Conservation (phyloP, 805 yeast species). For the Candida broadrunensis region DNA sequence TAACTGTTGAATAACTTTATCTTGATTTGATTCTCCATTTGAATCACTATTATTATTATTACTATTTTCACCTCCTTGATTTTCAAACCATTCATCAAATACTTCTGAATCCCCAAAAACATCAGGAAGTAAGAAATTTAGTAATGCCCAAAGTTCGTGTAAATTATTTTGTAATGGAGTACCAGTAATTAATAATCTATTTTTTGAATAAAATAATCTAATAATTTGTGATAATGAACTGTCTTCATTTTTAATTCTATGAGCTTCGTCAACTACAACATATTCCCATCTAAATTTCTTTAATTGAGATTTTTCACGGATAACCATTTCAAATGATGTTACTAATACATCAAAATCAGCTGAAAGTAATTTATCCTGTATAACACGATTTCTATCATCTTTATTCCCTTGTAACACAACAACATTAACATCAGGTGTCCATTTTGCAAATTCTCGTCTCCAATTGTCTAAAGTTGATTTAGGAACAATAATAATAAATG, state of each 20-base stretch:
- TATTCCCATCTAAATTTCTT: constrained; percentile 91
- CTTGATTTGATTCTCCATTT: constrained; percentile 52
- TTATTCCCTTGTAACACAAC: constrained; percentile 87
- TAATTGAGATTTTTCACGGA: constrained; percentile 78
- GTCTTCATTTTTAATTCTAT: constrained; percentile 92
- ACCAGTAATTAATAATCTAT: constrained; percentile 86
- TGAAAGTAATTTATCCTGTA: constrained; percentile 56
- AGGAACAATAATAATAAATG: constrained; percentile 88
- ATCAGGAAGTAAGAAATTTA: constrained; percentile 89
- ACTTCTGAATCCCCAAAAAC: constrained; percentile 88
- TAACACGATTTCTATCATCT: constrained; percentile 64
- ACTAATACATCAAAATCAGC: constrained; percentile 87
- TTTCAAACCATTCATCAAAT: constrained; percentile 90
- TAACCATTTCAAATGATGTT: constrained; percentile 91
- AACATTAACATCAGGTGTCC: constrained; percentile 94
- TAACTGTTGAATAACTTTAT: constrained; percentile 79
- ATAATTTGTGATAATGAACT: constrained; percentile 90
- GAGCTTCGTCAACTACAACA: constrained; percentile 93
- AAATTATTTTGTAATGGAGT: constrained; percentile 93
- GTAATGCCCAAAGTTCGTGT: constrained; percentile 94
- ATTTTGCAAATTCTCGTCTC: constrained; percentile 88
- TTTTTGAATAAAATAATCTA: constrained; percentile 79
- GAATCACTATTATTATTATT: constrained; percentile 14
- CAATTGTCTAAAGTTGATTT: constrained; percentile 95
- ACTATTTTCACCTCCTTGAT: constrained; percentile 33